phyloP scores from a whole-genome alignment of 2,329 filamentous ascomycete species.

The Curvularia sp. region DNA sequence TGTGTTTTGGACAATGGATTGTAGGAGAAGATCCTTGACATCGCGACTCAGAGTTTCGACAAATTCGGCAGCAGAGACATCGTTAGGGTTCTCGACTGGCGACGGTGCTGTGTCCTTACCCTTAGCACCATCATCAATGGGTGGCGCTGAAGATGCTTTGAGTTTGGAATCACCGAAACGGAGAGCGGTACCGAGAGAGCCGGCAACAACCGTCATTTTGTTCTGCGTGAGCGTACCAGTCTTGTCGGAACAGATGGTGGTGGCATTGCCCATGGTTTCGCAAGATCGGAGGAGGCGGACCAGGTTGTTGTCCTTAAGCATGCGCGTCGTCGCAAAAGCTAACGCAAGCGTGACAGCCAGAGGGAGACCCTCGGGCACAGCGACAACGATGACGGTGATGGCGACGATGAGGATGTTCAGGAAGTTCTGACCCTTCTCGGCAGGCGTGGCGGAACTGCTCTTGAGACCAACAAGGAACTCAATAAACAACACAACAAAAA shows the following conservation, averaged over 20 bases:
- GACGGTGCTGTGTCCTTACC: conserved; percentile 42
- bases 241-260: conserved; percentile 76
- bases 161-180: conserved; percentile 60
- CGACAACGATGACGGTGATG: conserved; percentile 72
- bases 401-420: conserved; percentile 69
- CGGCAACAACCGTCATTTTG: conserved; percentile 70
- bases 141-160: conserved; percentile 27
- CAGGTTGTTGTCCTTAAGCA: conserved; percentile 73
- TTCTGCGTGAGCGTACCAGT: conserved; percentile 53
- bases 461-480: conserved; percentile 77
- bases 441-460: conserved; percentile 61
- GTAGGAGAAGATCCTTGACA: conserved; percentile 63
- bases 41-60: conserved; percentile 59
- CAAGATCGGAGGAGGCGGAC: conserved; percentile 72
- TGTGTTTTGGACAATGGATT: conserved; percentile 59
- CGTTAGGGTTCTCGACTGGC: conserved; percentile 52
- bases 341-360: conserved; percentile 72
- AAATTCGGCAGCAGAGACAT: conserved; percentile 62
- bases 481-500: conserved; percentile 87
- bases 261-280: conserved; percentile 75
- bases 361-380: conserved; percentile 70
- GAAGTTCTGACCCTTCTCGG: conserved; percentile 77
- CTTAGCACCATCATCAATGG: conserved; percentile 40
- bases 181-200: conserved; percentile 67
- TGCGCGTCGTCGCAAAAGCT: conserved; percentile 70